A percentile compares a stretch with the other conserved stretches of the same genome.
Conservation (phyloP, 805 yeast species). For the Tetrapisispora nanseiensis region DNA sequence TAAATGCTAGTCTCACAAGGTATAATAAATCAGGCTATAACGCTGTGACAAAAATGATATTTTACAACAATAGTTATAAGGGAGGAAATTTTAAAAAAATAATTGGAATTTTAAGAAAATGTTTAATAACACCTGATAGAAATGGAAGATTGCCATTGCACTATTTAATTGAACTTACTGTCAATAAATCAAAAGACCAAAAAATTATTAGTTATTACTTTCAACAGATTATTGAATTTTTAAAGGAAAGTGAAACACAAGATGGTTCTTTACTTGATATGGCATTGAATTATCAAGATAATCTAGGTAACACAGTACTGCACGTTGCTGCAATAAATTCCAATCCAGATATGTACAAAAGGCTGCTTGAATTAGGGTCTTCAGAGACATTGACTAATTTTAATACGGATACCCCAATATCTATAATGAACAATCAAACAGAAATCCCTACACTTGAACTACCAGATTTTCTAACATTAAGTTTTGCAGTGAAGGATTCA, state of each 20-base stretch:
- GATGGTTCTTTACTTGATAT: slow-evolving; percentile 40
- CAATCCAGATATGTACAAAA: slow-evolving; percentile 26
- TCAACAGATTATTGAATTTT: slow-evolving; percentile 36
- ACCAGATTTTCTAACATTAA: background rate
- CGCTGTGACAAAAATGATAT: slow-evolving; percentile 56
- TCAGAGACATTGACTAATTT: slow-evolving; percentile 23
- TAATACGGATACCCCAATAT: slow-evolving; percentile 25
- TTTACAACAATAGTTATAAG: slow-evolving; percentile 65
- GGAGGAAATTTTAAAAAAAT: slow-evolving; percentile 48
- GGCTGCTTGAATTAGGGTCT: slow-evolving; percentile 25
- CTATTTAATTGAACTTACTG: slow-evolving; percentile 47
- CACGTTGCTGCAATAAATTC: slow-evolving; percentile 51
- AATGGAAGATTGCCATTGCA: slow-evolving; percentile 72
- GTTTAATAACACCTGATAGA: slow-evolving; percentile 61
- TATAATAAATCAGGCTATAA: slow-evolving; percentile 53
- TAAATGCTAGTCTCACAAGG: slow-evolving; percentile 50
- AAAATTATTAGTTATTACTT: slow-evolving; percentile 48
- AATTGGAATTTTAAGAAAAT: slow-evolving; percentile 49
- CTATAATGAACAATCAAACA: slow-evolving; percentile 21
- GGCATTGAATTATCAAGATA: slow-evolving; percentile 66
- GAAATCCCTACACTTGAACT: background rate
- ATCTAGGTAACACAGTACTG: slow-evolving; percentile 74
- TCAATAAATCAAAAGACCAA: slow-evolving; percentile 38
- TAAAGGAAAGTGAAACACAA: slow-evolving; percentile 16
- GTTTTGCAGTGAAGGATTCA: background rate